A percentile compares a stretch with the other conserved stretches of the same genome.
These are phyloP conservation scores for Porphyrellus cyaneotinctus DNA, from an alignment of 768 basidiomycete genomes.

Conservation along the genomic window DNA sequence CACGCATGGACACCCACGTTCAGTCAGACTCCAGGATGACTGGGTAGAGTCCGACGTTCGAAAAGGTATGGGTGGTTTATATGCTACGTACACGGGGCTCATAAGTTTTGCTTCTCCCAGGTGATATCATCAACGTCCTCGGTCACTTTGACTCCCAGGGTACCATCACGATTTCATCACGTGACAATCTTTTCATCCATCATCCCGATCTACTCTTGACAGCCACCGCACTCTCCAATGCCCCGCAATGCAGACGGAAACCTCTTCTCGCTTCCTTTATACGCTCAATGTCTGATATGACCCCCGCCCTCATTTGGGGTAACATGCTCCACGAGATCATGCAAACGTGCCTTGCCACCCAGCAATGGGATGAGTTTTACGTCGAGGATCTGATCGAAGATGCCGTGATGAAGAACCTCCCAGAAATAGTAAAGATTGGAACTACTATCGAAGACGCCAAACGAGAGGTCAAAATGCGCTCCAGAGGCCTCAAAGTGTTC, in stretches of 20 bases:
- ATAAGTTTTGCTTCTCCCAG: slow-evolving; percentile 33
- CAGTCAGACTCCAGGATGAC: slow-evolving; percentile 68
- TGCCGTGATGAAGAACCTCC: slow-evolving; percentile 49
- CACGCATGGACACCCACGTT: slow-evolving; percentile 35
- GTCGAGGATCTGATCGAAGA: slow-evolving; percentile 58
- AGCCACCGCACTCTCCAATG: slow-evolving; percentile 81
- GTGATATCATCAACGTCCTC: slow-evolving; percentile 79
- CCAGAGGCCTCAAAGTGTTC: slow-evolving; percentile 63
- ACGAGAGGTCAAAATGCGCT: slow-evolving; percentile 56
- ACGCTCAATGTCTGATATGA: slow-evolving; percentile 53
- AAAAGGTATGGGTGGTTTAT: slow-evolving; percentile 41
- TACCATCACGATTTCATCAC: slow-evolving; percentile 56
- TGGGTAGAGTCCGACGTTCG: slow-evolving; percentile 67
- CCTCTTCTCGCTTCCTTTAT: slow-evolving; percentile 72
- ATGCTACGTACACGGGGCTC: background rate
- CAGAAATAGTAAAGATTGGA: slow-evolving; percentile 59
- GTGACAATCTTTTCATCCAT: slow-evolving; percentile 69
- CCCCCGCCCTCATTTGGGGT: slow-evolving; percentile 80
- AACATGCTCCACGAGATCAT: slow-evolving; percentile 91
- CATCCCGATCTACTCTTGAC: slow-evolving; percentile 93
- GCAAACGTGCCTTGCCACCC: slow-evolving; percentile 66
- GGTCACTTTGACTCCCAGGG: slow-evolving; percentile 41
- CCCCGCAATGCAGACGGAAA: slow-evolving; percentile 79
- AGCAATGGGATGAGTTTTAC: slow-evolving; percentile 60
- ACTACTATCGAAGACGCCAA: slow-evolving; percentile 58